Conservation (phyloP, 2,329 filamentous ascomycete genomes). For the Lachnellula hyalina region DNA sequence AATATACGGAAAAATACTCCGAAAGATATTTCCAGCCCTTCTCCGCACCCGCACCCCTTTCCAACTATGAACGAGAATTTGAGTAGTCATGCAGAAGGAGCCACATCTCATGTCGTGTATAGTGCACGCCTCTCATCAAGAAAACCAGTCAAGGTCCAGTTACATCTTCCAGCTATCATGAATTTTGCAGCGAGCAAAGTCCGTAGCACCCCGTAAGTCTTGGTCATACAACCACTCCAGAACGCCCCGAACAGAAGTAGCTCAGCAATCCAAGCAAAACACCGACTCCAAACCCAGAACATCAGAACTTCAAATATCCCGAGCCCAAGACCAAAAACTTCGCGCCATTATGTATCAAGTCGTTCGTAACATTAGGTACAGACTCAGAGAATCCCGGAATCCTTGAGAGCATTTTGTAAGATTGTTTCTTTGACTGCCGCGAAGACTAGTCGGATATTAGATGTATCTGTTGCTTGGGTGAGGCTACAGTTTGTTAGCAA, state of each 20-base stretch:
- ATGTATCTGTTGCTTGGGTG: slow-evolving; percentile 97
- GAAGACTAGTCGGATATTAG: slow-evolving; percentile 95
- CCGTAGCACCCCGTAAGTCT: slow-evolving; percentile 5
- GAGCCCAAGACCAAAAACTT: slow-evolving; percentile 14
- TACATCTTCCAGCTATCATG: not conserved
- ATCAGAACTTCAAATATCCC: slow-evolving; percentile 15
- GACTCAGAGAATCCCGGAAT: slow-evolving; percentile 84
- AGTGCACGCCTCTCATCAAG: not conserved
- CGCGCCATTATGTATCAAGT: slow-evolving; percentile 16
- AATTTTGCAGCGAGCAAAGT: not conserved
- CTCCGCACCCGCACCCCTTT: not conserved
- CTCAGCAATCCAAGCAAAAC: slow-evolving; percentile 17
- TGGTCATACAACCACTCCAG: slow-evolving; percentile 24
- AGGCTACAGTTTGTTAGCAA: slow-evolving; percentile 53
- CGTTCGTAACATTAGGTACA: slow-evolving; percentile 5
- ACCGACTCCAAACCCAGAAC: slow-evolving; percentile 22
- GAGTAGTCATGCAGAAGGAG: not conserved
- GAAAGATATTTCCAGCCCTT: not conserved
- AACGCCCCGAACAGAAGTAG: slow-evolving; percentile 18
- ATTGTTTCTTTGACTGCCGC: slow-evolving; percentile 99
- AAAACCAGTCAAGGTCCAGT: not conserved
- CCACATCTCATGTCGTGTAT: not conserved
- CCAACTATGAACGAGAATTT: not conserved
- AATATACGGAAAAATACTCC: not conserved
- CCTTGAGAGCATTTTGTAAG: slow-evolving; percentile 94